These are phyloP conservation scores for Candida saitoana DNA, from an alignment of 805 yeast genomes.

Conservation along the genomic window DNA sequence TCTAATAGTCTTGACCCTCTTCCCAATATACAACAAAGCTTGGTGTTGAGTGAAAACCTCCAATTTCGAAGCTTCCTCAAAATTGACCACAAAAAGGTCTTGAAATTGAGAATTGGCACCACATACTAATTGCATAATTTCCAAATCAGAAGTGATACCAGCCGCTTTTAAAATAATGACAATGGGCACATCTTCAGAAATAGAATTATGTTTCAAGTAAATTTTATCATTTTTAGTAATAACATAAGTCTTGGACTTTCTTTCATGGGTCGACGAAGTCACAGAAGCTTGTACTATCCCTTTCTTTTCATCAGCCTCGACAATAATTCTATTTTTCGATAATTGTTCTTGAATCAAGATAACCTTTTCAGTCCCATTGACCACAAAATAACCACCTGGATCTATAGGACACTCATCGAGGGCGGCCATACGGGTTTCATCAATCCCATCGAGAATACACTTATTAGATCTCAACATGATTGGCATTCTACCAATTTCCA, in stretches of 20 bases:
- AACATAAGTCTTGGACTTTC: constrained; percentile 95
- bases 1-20: constrained; percentile 88
- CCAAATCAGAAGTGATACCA: constrained; percentile 87
- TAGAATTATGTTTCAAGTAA: constrained; percentile 90
- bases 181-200: constrained; percentile 92
- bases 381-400: constrained; percentile 98
- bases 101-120: constrained; percentile 86
- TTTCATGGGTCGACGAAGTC: constrained; percentile 95
- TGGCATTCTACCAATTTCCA: constrained; percentile 98
- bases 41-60: constrained; percentile 90
- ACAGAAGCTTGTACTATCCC: constrained; percentile 95
- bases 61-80: constrained; percentile 86
- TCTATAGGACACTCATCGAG: constrained; percentile 94
- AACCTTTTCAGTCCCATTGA: constrained; percentile 96
- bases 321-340: constrained; percentile 94
- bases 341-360: constrained; percentile 95
- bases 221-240: constrained; percentile 86
- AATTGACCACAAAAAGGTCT: constrained; percentile 86
- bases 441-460: constrained; percentile 77
- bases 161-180: constrained; percentile 92
- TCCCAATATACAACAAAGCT: constrained; percentile 87
- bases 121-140: constrained; percentile 89
- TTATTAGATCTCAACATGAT: constrained; percentile 92
- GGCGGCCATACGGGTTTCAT: constrained; percentile 80
- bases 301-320: constrained; percentile 94